A percentile compares a stretch with the other conserved stretches of the same genome.
Evolutionary conservation across 805 yeast genomes (phyloP).

Genomic region (Kodamaea neixiangensis): DNA sequence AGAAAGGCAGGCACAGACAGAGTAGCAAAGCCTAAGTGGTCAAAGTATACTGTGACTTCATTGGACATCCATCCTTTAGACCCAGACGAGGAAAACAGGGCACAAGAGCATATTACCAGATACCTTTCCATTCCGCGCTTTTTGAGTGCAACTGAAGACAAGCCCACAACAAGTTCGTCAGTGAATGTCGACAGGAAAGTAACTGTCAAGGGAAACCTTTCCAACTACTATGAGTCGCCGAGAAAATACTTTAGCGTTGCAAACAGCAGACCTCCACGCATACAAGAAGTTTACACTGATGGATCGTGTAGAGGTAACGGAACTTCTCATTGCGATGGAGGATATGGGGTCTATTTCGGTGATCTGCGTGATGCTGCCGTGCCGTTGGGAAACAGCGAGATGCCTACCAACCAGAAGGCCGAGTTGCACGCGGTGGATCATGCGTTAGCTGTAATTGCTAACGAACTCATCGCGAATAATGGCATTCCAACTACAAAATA

Average conservation of each 20-base stretch:
- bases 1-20: neutral
- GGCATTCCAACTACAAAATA: slow-evolving; percentile 34
- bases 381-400: slow-evolving; percentile 38
- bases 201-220: neutral
- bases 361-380: slow-evolving; percentile 58
- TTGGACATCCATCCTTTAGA: too few relatives aligned
- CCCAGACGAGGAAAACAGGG: too few relatives aligned
- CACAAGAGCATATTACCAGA: too few relatives aligned
- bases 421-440: slow-evolving; percentile 68
- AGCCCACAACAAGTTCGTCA: neutral
- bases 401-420: slow-evolving; percentile 78
- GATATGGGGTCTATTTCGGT: slow-evolving; percentile 76
- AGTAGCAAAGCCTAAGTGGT: neutral
- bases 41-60: too few relatives aligned
- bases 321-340: slow-evolving; percentile 44
- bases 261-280: neutral
- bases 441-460: slow-evolving; percentile 42
- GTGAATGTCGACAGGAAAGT: neutral
- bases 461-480: neutral
- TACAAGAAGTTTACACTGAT: slow-evolving; percentile 59
- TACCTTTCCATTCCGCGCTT: too few relatives aligned
- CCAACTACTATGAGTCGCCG: slow-evolving; percentile 2
- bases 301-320: slow-evolving; percentile 76
- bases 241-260: neutral
- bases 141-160: too few relatives aligned